Evolutionary conservation across 2,329 filamentous ascomycete genomes (phyloP).

Genomic region (Magnaporthiopsis incrustans): DNA sequence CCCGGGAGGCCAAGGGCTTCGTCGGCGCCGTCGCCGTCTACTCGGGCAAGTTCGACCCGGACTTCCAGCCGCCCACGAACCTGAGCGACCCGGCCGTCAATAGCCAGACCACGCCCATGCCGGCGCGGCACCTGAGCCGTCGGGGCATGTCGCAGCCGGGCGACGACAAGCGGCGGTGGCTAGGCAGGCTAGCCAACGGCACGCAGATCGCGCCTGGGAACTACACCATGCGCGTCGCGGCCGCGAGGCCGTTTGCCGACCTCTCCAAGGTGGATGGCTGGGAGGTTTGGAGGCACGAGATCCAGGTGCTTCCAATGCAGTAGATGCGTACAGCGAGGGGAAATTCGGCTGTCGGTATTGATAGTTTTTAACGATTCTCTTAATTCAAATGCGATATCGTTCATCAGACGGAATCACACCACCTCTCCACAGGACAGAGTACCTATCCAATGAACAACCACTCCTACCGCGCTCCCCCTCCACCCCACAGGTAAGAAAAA

Average conservation of each 20-base stretch:
- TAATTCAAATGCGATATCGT: no score
- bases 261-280: slow-evolving; percentile 7
- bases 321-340: not conserved
- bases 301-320: not conserved
- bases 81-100: not conserved
- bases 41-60: not conserved
- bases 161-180: slow-evolving; percentile 11
- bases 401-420: no score
- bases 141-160: not conserved
- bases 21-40: slow-evolving; percentile 12
- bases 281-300: slow-evolving; percentile 8
- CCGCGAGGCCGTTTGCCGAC: slow-evolving; percentile 8
- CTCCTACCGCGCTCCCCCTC: no score
- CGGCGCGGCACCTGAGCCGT: slow-evolving; percentile 14
- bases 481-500: no score
- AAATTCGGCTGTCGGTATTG: no score
- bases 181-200: slow-evolving; percentile 17
- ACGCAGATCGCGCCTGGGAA: slow-evolving; percentile 25
- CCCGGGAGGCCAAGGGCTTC: slow-evolving; percentile 16
- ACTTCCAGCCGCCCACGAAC: slow-evolving; percentile 1
- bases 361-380: no score
- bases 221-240: slow-evolving; percentile 18
- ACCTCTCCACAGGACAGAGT: no score
- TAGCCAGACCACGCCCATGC: slow-evolving; percentile 11
- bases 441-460: no score